phyloP scores from a whole-genome alignment of 768 basidiomycete species.

The Nidularia pulvinata region DNA sequence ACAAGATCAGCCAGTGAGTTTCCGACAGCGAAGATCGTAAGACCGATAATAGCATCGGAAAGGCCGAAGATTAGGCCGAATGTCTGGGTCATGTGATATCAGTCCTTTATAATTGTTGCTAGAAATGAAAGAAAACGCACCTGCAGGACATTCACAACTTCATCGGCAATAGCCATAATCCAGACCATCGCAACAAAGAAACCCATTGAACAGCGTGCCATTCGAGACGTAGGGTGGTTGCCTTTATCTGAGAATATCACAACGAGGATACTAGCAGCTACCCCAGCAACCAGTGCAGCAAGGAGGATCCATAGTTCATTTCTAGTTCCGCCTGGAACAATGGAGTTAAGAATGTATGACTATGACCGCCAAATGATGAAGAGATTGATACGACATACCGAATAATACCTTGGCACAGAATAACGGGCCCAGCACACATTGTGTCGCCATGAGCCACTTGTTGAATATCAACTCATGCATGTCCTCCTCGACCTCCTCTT shows the following conservation, averaged over 20 bases:
- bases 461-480: slow-evolving; percentile 66
- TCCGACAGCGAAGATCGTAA: slow-evolving; percentile 96
- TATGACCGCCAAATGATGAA: background rate
- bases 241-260: slow-evolving; percentile 61
- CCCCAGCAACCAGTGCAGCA: slow-evolving; percentile 53
- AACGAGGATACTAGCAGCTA: slow-evolving; percentile 53
- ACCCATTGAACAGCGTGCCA: slow-evolving; percentile 86
- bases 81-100: slow-evolving; percentile 44
- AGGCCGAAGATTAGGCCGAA: slow-evolving; percentile 94
- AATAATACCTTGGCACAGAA: slow-evolving; percentile 80
- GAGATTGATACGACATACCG: slow-evolving; percentile 45
- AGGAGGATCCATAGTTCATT: slow-evolving; percentile 52
- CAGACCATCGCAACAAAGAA: slow-evolving; percentile 92
- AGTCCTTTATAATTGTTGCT: no score
- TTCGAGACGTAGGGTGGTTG: slow-evolving; percentile 49
- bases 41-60: slow-evolving; percentile 95
- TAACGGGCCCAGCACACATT: slow-evolving; percentile 81
- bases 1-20: slow-evolving; percentile 97
- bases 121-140: slow-evolving; percentile 34
- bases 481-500: slow-evolving; percentile 72
- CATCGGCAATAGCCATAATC: slow-evolving; percentile 99
- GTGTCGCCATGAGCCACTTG: slow-evolving; percentile 84
- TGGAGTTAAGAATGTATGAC: slow-evolving; percentile 3
- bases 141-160: slow-evolving; percentile 89
- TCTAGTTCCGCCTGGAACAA: slow-evolving; percentile 37